phyloP scores from a whole-genome alignment of 176 grass and related monocot species.

The Aechmea fasciata region DNA sequence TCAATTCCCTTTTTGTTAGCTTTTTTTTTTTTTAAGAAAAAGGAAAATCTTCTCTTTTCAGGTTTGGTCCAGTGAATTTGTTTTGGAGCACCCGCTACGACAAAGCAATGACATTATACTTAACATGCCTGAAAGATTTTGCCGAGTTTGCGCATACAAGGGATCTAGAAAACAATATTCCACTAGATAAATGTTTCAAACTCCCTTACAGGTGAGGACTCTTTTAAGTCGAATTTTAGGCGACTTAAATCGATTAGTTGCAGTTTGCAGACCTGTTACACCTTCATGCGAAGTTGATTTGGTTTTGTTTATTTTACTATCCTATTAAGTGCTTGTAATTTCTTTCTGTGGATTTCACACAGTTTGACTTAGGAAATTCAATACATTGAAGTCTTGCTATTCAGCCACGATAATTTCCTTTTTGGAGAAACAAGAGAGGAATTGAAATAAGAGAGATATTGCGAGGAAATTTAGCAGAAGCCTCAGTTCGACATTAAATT shows the following conservation, averaged over 20 bases:
- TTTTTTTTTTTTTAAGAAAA: not conserved
- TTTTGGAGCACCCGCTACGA: constrained; percentile 98
- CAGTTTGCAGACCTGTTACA: not conserved
- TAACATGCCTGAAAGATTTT: constrained; percentile 94
- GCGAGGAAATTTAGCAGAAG: too few species aligned
- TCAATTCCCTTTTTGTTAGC: not conserved
- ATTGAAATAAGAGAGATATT: too few species aligned
- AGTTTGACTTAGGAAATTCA: too few species aligned
- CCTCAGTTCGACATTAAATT: too few species aligned
- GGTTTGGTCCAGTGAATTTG: constrained; percentile 98
- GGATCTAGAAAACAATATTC: constrained; percentile 91
- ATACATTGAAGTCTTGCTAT: not conserved
- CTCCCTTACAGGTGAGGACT: constrained; percentile 76
- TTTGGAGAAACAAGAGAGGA: too few species aligned
- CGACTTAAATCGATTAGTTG: not conserved
- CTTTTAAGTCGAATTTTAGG: not conserved
- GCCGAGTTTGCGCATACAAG: constrained; percentile 62
- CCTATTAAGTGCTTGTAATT: not conserved
- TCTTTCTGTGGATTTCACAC: not conserved
- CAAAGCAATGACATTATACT: constrained; percentile 95
- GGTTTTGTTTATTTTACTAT: not conserved
- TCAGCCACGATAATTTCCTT: not conserved
- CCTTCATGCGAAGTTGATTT: not conserved
- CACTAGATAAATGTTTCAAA: constrained; percentile 81
- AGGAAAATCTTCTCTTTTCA: constrained; percentile 17